Percentiles rank a stretch among this genome's conserved stretches.
These are phyloP conservation scores for Colletotrichum caudatum DNA, from an alignment of 2,329 filamentous ascomycete species.

Conservation along the genomic window DNA sequence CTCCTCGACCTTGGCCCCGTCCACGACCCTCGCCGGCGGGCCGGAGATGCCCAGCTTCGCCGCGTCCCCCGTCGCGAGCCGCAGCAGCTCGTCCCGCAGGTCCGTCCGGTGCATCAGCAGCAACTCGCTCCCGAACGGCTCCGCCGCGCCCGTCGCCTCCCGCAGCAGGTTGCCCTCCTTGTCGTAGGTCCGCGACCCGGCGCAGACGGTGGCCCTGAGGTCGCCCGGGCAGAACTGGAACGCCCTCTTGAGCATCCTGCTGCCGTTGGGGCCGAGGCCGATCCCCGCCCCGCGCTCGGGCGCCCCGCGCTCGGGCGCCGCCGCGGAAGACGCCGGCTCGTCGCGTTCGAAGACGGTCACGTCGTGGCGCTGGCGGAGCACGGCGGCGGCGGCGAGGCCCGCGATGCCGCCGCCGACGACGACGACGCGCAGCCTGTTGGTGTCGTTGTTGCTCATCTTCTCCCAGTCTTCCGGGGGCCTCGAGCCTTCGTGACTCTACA, in stretches of 20 bases:
- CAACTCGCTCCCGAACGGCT: conserved; percentile 38
- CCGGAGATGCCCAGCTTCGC: conserved; percentile 31
- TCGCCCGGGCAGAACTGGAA: conserved; percentile 17
- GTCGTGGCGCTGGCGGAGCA: conserved; percentile 33
- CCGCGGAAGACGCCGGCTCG: conserved; percentile 5
- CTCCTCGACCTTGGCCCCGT: conserved; percentile 5
- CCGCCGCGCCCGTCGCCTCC: conserved; percentile 34
- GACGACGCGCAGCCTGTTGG: conserved; percentile 25
- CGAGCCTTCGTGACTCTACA: background rate
- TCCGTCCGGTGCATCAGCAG: conserved; percentile 29
- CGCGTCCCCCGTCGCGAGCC: conserved; percentile 34
- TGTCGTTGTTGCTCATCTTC: background rate
- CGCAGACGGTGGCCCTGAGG: conserved; percentile 27
- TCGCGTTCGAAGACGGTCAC: conserved; percentile 33
- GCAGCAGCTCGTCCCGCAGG: conserved; percentile 13
- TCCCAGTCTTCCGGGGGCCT: no score
- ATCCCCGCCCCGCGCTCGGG: conserved; percentile 33
- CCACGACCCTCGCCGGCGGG: conserved; percentile 16
- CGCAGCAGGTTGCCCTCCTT: conserved; percentile 30
- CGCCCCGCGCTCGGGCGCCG: conserved; percentile 29
- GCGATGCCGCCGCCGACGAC: conserved; percentile 35
- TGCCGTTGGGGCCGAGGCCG: conserved; percentile 35
- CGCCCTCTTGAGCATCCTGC: conserved; percentile 34
- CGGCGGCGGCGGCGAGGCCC: conserved; percentile 30
- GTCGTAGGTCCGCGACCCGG: conserved; percentile 32